Evolutionary conservation across 2,329 filamentous ascomycete species (phyloP).

Genomic region (Penicillium fuscoglaucum): DNA sequence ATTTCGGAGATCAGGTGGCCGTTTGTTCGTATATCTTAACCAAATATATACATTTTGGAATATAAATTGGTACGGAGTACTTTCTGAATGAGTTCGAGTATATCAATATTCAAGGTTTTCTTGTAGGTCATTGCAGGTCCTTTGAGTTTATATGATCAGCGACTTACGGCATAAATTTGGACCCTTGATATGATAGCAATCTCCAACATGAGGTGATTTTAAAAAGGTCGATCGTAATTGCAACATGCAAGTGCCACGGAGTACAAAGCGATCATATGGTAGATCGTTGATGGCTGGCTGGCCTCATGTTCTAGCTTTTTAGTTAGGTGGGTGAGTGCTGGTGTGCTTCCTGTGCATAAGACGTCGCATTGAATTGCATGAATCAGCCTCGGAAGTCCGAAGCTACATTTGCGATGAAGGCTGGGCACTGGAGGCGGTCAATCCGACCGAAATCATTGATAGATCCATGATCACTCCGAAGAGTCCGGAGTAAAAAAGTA

Average conservation of each 20-base stretch:
- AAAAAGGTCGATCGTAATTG: not conserved
- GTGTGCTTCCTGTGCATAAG: not conserved
- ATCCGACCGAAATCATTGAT: not conserved
- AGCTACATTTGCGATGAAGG: conserved; percentile 1
- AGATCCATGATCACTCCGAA: not conserved
- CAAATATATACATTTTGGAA: not conserved
- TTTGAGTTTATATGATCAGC: not conserved
- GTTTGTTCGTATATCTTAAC: not conserved
- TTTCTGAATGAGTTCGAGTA: not conserved
- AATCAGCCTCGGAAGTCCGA: conserved; percentile 8
- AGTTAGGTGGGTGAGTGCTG: not conserved
- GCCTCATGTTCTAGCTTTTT: not conserved
- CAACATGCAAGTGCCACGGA: not conserved
- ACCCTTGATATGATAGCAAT: not conserved
- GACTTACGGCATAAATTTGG: not conserved
- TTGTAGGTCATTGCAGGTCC: not conserved
- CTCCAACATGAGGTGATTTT: not conserved
- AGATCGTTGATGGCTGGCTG: not conserved
- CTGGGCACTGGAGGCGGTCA: not conserved
- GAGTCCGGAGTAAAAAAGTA: too few relatives aligned
- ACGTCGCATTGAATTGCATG: not conserved
- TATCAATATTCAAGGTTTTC: not conserved
- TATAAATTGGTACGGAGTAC: not conserved
- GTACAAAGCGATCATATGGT: not conserved
- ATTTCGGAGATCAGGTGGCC: not conserved